A percentile compares a stretch with the other conserved stretches of the same genome.
Conservation (phyloP, 192 early-diverging fungal genomes). For the Glomus cerebriforme region DNA sequence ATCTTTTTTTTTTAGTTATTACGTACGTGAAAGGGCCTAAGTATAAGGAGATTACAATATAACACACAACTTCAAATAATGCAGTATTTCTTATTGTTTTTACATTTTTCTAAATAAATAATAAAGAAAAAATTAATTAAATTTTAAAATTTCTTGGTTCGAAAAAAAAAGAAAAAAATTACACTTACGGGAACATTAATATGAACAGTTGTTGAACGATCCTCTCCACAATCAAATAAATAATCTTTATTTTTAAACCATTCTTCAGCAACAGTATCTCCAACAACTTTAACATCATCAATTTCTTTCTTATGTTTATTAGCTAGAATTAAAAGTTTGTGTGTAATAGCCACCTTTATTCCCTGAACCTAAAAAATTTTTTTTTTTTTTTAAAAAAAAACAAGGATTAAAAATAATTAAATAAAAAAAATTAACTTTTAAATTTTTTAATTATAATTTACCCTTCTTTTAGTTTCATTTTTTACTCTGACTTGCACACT, state of each 20-base stretch:
- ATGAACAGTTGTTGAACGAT: conserved; percentile 51
- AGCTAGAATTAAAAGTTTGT: conserved; percentile 51
- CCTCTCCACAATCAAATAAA: conserved; percentile 61
- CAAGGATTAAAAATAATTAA: background rate
- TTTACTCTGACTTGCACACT: conserved; percentile 48
- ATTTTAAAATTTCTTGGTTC: background rate
- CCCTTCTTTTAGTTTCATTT: conserved; percentile 53
- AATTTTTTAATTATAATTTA: conserved; percentile 34
- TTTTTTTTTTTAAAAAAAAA: background rate
- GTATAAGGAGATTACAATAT: conserved; percentile 45
- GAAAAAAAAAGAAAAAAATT: background rate
- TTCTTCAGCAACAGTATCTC: conserved; percentile 46
- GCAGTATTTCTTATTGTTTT: conserved; percentile 58
- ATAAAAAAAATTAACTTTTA: no score
- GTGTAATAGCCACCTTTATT: conserved; percentile 48
- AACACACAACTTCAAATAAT: conserved; percentile 57
- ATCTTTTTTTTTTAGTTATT: background rate
- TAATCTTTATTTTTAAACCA: conserved; percentile 60
- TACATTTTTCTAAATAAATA: conserved; percentile 35
- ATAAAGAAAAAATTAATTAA: background rate
- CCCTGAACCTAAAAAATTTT: conserved; percentile 52
- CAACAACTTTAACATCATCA: conserved; percentile 48
- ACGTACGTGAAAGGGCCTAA: conserved; percentile 46
- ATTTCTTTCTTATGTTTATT: conserved; percentile 46
- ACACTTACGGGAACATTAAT: conserved; percentile 54